These are phyloP conservation scores for Jackrogersella minutella DNA, from an alignment of 495 filamentous ascomycete species.

Conservation along the genomic window DNA sequence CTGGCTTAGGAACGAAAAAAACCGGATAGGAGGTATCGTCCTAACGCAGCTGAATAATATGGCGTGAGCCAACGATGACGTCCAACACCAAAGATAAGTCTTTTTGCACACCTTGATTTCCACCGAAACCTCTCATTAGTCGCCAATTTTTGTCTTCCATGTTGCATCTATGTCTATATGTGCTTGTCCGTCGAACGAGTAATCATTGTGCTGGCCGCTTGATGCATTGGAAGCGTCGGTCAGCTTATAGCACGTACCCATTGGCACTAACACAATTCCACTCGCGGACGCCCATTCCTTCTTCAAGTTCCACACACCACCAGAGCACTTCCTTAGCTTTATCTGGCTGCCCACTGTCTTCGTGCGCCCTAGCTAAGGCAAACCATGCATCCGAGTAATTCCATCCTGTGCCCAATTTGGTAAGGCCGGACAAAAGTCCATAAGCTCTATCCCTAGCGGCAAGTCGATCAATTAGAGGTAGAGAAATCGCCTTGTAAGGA, in stretches of 20 bases:
- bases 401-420: conserved; percentile 88
- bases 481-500: conserved; percentile 58
- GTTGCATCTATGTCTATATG: neutral
- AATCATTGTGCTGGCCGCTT: neutral
- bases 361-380: conserved; percentile 82
- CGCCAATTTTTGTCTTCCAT: conserved; percentile 26
- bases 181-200: neutral
- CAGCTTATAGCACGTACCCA: conserved; percentile 63
- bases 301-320: conserved; percentile 81
- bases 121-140: conserved; percentile 20
- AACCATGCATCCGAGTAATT: conserved; percentile 95
- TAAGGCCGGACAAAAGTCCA: conserved; percentile 78
- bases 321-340: conserved; percentile 81
- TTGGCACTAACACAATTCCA: conserved; percentile 64
- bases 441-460: conserved; percentile 87
- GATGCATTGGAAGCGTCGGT: neutral
- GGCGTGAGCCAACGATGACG: conserved; percentile 19
- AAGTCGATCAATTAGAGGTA: conserved; percentile 76
- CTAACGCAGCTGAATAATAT: conserved; percentile 20
- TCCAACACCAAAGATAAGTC: conserved; percentile 15
- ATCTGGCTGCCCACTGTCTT: conserved; percentile 80
- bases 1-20: conserved; percentile 29
- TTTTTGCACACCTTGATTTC: conserved; percentile 18
- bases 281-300: conserved; percentile 65
- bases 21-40: conserved; percentile 8